A percentile compares a stretch with the other conserved stretches of the same genome.
phyloP scores from a whole-genome alignment of 2,329 filamentous ascomycete genomes.

The Scolecobasidium constrictum region DNA sequence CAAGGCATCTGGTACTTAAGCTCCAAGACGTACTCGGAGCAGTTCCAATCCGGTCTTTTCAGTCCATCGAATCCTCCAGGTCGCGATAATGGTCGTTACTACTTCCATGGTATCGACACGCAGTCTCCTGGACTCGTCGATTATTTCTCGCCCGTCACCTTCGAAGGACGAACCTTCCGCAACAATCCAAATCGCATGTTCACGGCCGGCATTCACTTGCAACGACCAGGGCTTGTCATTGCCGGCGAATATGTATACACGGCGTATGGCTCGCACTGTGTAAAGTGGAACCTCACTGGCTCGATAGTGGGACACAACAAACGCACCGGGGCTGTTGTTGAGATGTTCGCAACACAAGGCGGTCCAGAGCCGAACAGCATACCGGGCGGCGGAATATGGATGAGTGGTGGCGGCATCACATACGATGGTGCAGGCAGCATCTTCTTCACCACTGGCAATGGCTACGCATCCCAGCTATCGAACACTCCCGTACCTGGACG shows the following conservation, averaged over 20 bases:
- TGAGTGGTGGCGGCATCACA: conserved; percentile 37
- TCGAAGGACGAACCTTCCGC: conserved; percentile 33
- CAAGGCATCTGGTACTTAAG: conserved; percentile 34
- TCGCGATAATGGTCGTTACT: conserved; percentile 32
- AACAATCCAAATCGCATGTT: conserved; percentile 37
- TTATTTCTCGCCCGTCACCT: conserved; percentile 27
- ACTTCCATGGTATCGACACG: conserved; percentile 35
- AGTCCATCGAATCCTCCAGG: conserved; percentile 14
- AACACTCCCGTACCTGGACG: conserved; percentile 33
- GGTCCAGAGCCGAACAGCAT: conserved; percentile 29
- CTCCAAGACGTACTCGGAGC: conserved; percentile 37
- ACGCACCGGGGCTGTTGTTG: conserved; percentile 32
- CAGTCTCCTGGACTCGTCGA: conserved; percentile 29
- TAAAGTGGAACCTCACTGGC: conserved; percentile 41
- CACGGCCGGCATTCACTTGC: conserved; percentile 37
- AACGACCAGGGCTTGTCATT: conserved; percentile 36
- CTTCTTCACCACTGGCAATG: conserved; percentile 39
- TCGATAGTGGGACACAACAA: conserved; percentile 40
- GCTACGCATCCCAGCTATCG: conserved; percentile 36
- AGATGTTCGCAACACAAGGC: conserved; percentile 34
- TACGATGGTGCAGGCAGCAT: conserved; percentile 37
- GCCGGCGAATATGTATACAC: conserved; percentile 38
- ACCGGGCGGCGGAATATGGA: conserved; percentile 37
- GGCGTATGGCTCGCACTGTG: conserved; percentile 40
- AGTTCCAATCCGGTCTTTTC: conserved; percentile 20